phyloP scores from a whole-genome alignment of 495 filamentous ascomycete species.

The Talaromyces ruber region DNA sequence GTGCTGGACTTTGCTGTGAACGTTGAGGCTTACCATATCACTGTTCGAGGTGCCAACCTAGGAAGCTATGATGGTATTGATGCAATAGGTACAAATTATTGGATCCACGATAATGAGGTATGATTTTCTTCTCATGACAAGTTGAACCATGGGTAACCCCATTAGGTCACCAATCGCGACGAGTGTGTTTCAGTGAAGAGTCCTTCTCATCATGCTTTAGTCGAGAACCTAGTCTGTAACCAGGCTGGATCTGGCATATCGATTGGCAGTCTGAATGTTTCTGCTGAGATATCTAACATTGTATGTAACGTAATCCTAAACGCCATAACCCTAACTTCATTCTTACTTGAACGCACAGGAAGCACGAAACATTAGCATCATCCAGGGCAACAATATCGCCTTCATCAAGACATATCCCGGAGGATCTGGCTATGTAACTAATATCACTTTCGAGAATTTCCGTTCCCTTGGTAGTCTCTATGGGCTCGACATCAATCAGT shows the following conservation, averaged over 20 bases:
- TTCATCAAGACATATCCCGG: constrained; percentile 49
- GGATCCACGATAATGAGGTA: constrained; percentile 37
- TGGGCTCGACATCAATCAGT: constrained; percentile 41
- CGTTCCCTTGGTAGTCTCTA: constrained; percentile 33
- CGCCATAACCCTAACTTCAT: background rate
- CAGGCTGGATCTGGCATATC: constrained; percentile 35
- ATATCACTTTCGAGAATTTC: constrained; percentile 45
- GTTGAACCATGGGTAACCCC: background rate
- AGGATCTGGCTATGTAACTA: constrained; percentile 43
- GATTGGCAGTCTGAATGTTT: constrained; percentile 33
- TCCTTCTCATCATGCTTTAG: constrained; percentile 32
- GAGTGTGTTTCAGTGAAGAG: constrained; percentile 39
- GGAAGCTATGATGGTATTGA: constrained; percentile 40
- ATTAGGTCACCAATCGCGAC: constrained; percentile 33
- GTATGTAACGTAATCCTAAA: constrained; percentile 4
- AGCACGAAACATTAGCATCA: constrained; percentile 32
- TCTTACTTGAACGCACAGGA: constrained; percentile 16
- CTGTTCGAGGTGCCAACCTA: constrained; percentile 29
- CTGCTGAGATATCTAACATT: constrained; percentile 20
- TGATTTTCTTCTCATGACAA: background rate
- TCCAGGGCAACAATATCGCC: constrained; percentile 43
- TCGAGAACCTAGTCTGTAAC: constrained; percentile 44
- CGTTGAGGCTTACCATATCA: constrained; percentile 36
- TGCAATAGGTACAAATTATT: constrained; percentile 32
- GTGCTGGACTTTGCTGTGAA: constrained; percentile 31